phyloP scores from a whole-genome alignment of 163 green algal genomes.

The Chlamydomonas reinhardtii region DNA sequence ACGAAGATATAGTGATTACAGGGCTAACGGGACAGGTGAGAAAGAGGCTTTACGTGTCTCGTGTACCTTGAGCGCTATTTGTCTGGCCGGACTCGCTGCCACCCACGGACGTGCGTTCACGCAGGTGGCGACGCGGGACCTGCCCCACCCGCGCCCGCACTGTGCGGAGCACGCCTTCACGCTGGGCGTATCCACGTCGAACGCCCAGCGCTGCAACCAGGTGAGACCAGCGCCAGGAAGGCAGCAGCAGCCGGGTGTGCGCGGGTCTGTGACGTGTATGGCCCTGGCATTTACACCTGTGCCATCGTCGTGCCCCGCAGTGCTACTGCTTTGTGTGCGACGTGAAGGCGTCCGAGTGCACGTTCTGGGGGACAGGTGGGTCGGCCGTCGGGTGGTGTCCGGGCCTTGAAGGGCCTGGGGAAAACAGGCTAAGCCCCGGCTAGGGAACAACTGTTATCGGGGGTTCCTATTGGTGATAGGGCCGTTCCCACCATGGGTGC shows the following conservation, averaged over 20 bases:
- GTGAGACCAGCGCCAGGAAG: background rate
- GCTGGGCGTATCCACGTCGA: background rate
- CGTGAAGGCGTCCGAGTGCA: conserved; percentile 22
- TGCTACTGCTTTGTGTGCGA: conserved; percentile 45
- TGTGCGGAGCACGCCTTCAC: conserved; percentile 6
- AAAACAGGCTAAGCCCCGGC: too few relatives aligned
- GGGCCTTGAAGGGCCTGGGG: too few relatives aligned
- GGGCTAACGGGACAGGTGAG: background rate
- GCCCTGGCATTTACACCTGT: too few relatives aligned
- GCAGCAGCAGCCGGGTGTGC: too few relatives aligned
- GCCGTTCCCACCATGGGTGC: too few relatives aligned
- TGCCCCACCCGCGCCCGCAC: background rate
- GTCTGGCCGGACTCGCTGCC: too few relatives aligned
- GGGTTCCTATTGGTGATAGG: too few relatives aligned
- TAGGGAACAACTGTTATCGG: too few relatives aligned
- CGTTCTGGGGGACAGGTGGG: conserved; percentile 25
- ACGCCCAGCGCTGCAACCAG: background rate
- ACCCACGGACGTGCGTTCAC: too few relatives aligned
- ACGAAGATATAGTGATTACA: background rate
- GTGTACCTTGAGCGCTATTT: too few relatives aligned
- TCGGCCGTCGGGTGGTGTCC: background rate
- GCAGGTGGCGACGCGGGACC: conserved; percentile 2
- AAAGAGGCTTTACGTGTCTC: too few relatives aligned
- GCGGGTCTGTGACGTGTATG: too few relatives aligned
- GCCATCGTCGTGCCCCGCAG: background rate